Evolutionary conservation across 176 grass and related monocot species (phyloP).

Genomic region (Carex cristatella): DNA sequence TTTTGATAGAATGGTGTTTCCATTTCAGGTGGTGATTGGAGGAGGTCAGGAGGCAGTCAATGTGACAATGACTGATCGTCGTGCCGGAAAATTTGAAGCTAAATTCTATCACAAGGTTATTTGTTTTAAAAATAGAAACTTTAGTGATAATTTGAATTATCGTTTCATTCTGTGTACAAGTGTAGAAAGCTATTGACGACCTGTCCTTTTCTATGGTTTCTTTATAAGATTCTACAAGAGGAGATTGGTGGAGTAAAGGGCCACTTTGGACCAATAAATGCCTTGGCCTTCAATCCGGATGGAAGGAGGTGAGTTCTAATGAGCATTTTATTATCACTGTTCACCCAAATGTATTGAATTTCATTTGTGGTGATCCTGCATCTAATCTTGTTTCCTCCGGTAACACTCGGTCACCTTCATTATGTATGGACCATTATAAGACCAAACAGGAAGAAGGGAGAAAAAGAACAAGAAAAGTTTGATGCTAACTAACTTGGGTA

Average conservation of each 20-base stretch:
- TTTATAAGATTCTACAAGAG: conserved; percentile 73
- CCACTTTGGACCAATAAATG: conserved; percentile 90
- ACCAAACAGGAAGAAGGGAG: no score
- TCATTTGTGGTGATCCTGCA: no score
- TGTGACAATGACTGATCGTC: conserved; percentile 69
- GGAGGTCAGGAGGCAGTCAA: conserved; percentile 76
- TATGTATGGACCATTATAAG: no score
- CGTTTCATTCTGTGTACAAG: no score
- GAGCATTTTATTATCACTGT: background rate
- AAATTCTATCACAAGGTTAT: conserved; percentile 81
- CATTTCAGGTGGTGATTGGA: conserved; percentile 75
- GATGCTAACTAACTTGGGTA: background rate
- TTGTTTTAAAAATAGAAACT: background rate
- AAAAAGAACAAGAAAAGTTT: no score
- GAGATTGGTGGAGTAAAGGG: conserved; percentile 96
- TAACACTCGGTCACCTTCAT: no score
- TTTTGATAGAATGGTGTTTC: conserved; percentile 3
- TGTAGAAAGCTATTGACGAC: background rate
- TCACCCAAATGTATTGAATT: background rate
- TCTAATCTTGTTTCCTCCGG: no score
- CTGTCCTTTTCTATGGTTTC: background rate
- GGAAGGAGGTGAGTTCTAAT: conserved; percentile 53
- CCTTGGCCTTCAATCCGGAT: conserved; percentile 86
- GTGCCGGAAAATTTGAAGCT: conserved; percentile 89
- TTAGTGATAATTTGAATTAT: background rate